phyloP scores from a whole-genome alignment of 345 rosid species.

The Alliaria petiolata region DNA sequence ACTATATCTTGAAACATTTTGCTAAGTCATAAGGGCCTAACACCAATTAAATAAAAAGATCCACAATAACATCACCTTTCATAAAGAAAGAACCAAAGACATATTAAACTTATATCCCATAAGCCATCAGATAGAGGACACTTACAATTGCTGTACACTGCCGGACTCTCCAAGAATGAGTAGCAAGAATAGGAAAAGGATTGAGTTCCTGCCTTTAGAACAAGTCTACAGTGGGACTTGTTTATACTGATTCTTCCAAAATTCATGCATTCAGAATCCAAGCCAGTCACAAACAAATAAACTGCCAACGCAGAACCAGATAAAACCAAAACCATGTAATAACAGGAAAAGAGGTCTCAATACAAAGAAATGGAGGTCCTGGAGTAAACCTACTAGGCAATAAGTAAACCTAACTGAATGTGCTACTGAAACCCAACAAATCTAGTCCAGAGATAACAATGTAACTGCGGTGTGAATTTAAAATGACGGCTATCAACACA shows the following conservation, averaged over 20 bases:
- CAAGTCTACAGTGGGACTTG: neutral
- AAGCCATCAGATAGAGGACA: neutral
- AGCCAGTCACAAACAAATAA: neutral
- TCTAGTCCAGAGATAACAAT: constrained; percentile 1
- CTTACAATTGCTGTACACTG: constrained; percentile 1
- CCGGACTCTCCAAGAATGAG: neutral
- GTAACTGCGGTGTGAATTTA: neutral
- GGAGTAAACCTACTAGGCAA: neutral
- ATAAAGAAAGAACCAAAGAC: neutral
- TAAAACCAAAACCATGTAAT: constrained; percentile 12
- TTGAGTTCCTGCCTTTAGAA: neutral
- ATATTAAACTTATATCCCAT: neutral
- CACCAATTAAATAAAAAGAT: neutral
- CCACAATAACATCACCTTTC: neutral
- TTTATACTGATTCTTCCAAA: neutral
- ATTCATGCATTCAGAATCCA: neutral
- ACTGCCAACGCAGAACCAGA: constrained; percentile 13
- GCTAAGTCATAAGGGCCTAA: neutral
- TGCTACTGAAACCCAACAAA: neutral
- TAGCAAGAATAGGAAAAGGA: neutral
- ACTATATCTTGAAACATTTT: neutral
- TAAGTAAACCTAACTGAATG: neutral
- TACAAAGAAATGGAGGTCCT: neutral
- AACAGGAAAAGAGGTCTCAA: neutral
- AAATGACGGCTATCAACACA: neutral